Evolutionary conservation across 768 basidiomycete species (phyloP).

Genomic region (Mycena vitilis): DNA sequence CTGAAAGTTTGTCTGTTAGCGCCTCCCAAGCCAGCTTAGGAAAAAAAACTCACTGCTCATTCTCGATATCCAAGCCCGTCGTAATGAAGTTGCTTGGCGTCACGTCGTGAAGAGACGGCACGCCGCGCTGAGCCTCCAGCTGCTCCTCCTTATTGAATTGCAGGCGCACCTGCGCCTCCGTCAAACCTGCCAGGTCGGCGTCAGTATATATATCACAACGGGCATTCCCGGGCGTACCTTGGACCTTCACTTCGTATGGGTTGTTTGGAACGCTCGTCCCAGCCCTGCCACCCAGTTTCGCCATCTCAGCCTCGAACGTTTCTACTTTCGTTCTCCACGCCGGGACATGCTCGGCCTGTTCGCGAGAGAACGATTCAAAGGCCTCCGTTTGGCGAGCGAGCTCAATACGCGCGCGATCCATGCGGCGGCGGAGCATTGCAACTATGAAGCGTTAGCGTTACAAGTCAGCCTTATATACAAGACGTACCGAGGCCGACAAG

Average conservation of each 20-base stretch:
- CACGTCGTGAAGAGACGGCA: constrained; percentile 27
- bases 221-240: no score
- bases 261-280: background rate
- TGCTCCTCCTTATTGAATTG: constrained; percentile 22
- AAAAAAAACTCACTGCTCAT: constrained; percentile 39
- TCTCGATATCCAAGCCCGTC: no score
- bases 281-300: background rate
- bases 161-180: constrained; percentile 21
- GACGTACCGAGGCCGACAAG: constrained; percentile 34
- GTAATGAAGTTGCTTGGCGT: constrained; percentile 33
- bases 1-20: background rate
- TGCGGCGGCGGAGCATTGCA: background rate
- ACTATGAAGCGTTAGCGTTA: background rate
- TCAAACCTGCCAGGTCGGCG: constrained; percentile 10
- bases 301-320: background rate
- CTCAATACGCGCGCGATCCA: background rate
- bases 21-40: no score
- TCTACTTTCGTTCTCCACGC: background rate
- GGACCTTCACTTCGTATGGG: background rate
- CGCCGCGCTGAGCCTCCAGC: constrained; percentile 15
- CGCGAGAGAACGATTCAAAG: background rate
- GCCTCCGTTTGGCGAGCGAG: background rate
- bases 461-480: background rate
- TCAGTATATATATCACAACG: background rate
- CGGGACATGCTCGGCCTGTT: background rate